Base-by-base conservation (phyloP, 1,284 basidiomycete genomes). In the Trametes hirsuta region DNA sequence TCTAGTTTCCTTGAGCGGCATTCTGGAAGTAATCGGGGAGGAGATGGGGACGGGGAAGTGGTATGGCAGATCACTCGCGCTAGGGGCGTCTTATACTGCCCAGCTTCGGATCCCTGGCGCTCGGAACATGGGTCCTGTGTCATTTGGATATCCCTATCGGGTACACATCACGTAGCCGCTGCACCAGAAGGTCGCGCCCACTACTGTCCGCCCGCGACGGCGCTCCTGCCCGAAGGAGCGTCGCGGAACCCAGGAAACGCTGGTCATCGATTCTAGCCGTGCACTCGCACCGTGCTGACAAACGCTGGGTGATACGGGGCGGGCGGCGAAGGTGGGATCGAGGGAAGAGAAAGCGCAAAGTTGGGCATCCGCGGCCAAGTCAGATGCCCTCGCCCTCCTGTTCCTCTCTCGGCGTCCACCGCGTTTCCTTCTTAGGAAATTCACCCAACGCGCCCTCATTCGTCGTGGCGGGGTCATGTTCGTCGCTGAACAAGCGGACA, bases 81-180 rank as follows among this genome's bases (percentile, higher is more conserved):
- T 36, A 52, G 58, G 39, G 52, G 40, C 35, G 25, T 44, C 52
- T 58, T 65, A 65, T 65, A 65, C 24, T 25, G 35, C 22, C 21
- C 24, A 24, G 51, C 51, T 55, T 51, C 62, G 53, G 48, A 52
- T 34, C 39, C 24, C 52, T 55, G 49, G 45, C 61, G 52, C 55
- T 50, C 64, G 64, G 64, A 65, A 49, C 63, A 62, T 65, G 34
- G 55, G 30, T 44, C 21, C 51, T 42, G 55, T 64, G 63, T 65
- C 63, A 65, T 62, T 61, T 62, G 60, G 48, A 60, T 58, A 42
- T 47, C 64, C 61, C 21, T 59, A 62, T 65, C 61, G 40, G 61
- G 58, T 30, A 58, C 41, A 22, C 24, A 56, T 58, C 55, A 48
- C 45, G 58, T 44, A 53, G 36, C 35, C 48, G 41, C 24, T 41